Conservation (phyloP, 352 stramenopile species). For the Globisporangium iwayamae region DNA sequence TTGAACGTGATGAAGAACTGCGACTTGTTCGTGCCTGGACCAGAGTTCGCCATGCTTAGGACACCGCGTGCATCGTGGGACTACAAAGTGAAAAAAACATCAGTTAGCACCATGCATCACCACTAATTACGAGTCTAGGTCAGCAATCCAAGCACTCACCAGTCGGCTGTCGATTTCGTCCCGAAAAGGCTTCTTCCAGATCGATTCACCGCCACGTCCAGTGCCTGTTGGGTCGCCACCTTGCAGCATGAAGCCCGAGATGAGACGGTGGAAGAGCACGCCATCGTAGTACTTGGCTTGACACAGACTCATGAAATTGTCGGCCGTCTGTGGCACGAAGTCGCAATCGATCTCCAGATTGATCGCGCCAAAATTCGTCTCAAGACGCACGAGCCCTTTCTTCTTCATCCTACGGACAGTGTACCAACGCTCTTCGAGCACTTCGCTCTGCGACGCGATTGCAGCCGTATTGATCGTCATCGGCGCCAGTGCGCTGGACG, state of each 20-base stretch:
- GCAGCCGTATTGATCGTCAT: slow-evolving; percentile 59
- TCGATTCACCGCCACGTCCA: slow-evolving; percentile 90
- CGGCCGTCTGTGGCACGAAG: slow-evolving; percentile 92
- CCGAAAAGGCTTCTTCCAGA: slow-evolving; percentile 92
- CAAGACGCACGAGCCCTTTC: slow-evolving; percentile 96
- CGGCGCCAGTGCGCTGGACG: slow-evolving; percentile 87
- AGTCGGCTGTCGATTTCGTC: slow-evolving; percentile 98
- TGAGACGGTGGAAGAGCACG: slow-evolving; percentile 95
- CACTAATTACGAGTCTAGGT: neutral
- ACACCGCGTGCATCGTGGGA: slow-evolving; percentile 89
- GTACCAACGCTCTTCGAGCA: slow-evolving; percentile 81
- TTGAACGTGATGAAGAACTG: slow-evolving; percentile 99
- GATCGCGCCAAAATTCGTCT: slow-evolving; percentile 92
- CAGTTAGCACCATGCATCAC: neutral
- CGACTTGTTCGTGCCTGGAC: slow-evolving; percentile 93
- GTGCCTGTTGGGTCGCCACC: slow-evolving; percentile 94
- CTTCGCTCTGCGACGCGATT: slow-evolving; percentile 50
- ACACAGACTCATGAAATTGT: slow-evolving; percentile 97
- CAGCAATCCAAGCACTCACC: slow-evolving; percentile 31
- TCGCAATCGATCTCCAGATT: slow-evolving; percentile 97
- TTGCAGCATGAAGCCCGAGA: slow-evolving; percentile 97
- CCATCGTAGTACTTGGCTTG: slow-evolving; percentile 92
- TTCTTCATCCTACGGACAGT: slow-evolving; percentile 89
- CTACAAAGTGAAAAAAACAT: slow-evolving; percentile 18
- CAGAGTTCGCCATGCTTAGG: slow-evolving; percentile 97